A percentile compares a stretch with the other conserved stretches of the same genome.
Conservation (phyloP, 2,329 filamentous ascomycete genomes). For the Trichoderma sp. region DNA sequence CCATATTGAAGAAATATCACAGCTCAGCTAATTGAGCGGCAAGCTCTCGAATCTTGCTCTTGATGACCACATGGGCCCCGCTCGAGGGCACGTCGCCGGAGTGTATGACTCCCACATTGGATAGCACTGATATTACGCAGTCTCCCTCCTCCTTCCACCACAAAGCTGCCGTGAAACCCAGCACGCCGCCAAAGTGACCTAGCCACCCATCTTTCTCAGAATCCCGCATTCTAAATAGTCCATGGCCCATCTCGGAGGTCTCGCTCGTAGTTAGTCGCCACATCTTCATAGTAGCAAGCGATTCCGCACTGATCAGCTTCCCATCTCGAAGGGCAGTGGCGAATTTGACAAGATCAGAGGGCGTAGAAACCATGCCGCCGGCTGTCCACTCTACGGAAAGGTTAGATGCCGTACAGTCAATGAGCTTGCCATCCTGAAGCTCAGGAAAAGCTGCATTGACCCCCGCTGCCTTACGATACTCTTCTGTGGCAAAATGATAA, state of each 20-base stretch:
- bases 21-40: background rate
- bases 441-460: slow-evolving; percentile 16
- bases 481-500: slow-evolving; percentile 20
- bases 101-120: background rate
- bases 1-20: background rate
- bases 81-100: background rate
- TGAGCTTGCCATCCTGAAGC: slow-evolving; percentile 7
- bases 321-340: slow-evolving; percentile 20
- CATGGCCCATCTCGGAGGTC: slow-evolving; percentile 18
- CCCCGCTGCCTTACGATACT: slow-evolving; percentile 15
- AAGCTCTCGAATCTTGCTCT: background rate
- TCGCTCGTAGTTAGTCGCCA: slow-evolving; percentile 11
- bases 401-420: slow-evolving; percentile 21
- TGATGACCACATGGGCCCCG: background rate
- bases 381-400: slow-evolving; percentile 21
- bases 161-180: background rate
- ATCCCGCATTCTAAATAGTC: slow-evolving; percentile 17
- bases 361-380: slow-evolving; percentile 20
- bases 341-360: slow-evolving; percentile 19
- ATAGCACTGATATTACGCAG: background rate
- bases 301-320: slow-evolving; percentile 3
- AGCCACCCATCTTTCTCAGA: background rate
- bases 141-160: background rate
- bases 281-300: slow-evolving; percentile 16
- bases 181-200: background rate